Conservation (phyloP, 140 eudicot genomes). For the Ambrosia hybrid region DNA sequence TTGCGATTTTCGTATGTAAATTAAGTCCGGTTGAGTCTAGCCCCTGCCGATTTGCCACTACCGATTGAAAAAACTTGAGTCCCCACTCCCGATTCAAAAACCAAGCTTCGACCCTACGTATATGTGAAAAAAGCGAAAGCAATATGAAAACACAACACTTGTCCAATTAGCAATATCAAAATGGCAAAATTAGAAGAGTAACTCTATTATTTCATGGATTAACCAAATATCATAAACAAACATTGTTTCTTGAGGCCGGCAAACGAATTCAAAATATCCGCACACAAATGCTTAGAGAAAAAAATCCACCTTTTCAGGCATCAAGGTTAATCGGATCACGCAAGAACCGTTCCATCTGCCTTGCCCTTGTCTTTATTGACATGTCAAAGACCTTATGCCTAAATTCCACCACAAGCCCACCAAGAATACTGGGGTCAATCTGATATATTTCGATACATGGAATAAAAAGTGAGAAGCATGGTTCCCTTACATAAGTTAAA, state of each 20-base stretch:
- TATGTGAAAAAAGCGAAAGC: background rate
- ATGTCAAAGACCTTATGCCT: slow-evolving; percentile 79
- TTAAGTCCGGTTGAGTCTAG: too few relatives aligned
- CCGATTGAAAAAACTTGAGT: too few relatives aligned
- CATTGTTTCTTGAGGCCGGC: background rate
- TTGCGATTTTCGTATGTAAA: too few relatives aligned
- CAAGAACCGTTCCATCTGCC: slow-evolving; percentile 91
- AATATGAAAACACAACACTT: background rate
- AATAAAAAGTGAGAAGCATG: background rate
- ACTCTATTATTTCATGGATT: slow-evolving; percentile 19
- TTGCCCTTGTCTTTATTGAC: slow-evolving; percentile 90
- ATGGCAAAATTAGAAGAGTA: slow-evolving; percentile 11
- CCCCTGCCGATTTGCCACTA: too few relatives aligned
- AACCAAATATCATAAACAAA: slow-evolving; percentile 25
- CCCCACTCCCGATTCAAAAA: too few relatives aligned
- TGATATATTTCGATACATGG: slow-evolving; percentile 23
- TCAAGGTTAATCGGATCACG: slow-evolving; percentile 76
- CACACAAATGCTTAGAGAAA: background rate
- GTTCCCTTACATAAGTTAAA: background rate
- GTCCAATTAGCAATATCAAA: background rate
- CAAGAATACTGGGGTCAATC: slow-evolving; percentile 90
- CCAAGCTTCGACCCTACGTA: too few relatives aligned
- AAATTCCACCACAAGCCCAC: slow-evolving; percentile 94
- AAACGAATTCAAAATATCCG: background rate
- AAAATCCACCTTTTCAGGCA: slow-evolving; percentile 15